Conservation (phyloP, 176 grass and related monocot species). For the Juncus inflexus region DNA sequence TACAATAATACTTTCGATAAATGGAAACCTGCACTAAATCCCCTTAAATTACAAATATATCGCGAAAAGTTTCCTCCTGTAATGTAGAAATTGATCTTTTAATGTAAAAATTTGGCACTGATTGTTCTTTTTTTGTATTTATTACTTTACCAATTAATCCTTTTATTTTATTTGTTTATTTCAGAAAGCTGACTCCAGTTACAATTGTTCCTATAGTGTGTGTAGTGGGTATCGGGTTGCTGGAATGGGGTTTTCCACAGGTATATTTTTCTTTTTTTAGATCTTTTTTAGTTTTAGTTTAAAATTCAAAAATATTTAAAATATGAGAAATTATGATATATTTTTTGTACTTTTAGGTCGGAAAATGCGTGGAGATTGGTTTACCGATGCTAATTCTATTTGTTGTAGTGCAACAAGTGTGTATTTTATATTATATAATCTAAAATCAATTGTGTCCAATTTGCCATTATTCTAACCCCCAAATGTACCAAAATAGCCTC, state of each 20-base stretch:
- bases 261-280: constrained; percentile 34
- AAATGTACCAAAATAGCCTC: too few species aligned
- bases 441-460: too few species aligned
- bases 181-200: constrained; percentile 82
- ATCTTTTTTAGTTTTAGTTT: constrained; percentile 25
- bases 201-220: constrained; percentile 86
- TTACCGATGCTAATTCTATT: constrained; percentile 86
- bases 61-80: too few species aligned
- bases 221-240: constrained; percentile 83
- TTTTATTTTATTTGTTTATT: constrained; percentile 12
- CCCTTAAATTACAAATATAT: too few species aligned
- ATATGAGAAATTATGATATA: constrained; percentile 13
- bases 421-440: not conserved
- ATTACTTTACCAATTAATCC: not conserved
- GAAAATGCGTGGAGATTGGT: constrained; percentile 99
- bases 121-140: too few species aligned
- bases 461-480: too few species aligned
- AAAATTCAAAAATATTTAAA: constrained; percentile 6
- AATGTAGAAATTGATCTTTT: too few species aligned
- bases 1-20: too few species aligned
- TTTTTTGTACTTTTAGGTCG: constrained; percentile 53
- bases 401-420: constrained; percentile 74
- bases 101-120: too few species aligned
- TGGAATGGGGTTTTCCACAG: constrained; percentile 92
- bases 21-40: too few species aligned